A percentile compares a stretch with the other conserved stretches of the same genome.
phyloP scores from a whole-genome alignment of 1,284 basidiomycete species.

The Pyrrhoderma lamaoense region DNA sequence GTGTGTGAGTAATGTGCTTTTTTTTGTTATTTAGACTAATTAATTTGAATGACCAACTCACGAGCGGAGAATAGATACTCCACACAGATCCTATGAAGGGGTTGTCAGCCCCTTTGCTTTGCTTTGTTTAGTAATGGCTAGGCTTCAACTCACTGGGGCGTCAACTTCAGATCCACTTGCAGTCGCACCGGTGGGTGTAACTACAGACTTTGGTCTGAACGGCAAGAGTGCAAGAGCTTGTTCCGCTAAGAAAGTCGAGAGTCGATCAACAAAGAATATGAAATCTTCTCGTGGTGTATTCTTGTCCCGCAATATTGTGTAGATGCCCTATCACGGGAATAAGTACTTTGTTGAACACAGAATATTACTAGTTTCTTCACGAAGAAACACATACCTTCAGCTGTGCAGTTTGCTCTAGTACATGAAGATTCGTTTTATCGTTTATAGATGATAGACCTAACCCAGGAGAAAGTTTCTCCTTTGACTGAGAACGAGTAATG shows the following conservation, averaged over 20 bases:
- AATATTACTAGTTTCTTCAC: neutral
- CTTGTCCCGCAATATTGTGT: constrained; percentile 76
- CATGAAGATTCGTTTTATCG: constrained; percentile 48
- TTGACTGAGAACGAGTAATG: constrained; percentile 40
- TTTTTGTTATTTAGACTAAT: neutral
- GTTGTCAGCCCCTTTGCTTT: constrained; percentile 13
- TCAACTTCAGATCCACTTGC: constrained; percentile 59
- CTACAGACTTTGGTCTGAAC: constrained; percentile 54
- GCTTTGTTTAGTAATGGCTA: neutral
- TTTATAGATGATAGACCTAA: constrained; percentile 18
- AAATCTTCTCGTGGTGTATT: constrained; percentile 77
- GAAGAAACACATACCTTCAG: constrained; percentile 45
- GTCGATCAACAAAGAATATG: constrained; percentile 80
- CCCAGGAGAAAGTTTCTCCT: constrained; percentile 7
- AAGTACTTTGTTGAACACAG: neutral
- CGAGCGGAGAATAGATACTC: constrained; percentile 81
- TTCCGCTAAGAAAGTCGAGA: constrained; percentile 83
- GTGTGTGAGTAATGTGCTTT: no score
- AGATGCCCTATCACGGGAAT: constrained; percentile 59
- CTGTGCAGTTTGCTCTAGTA: constrained; percentile 79
- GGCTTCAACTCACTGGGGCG: constrained; percentile 36
- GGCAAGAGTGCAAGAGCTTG: constrained; percentile 79
- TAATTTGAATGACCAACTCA: constrained; percentile 31
- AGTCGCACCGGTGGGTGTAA: constrained; percentile 58
- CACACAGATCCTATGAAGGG: constrained; percentile 53